phyloP scores from a whole-genome alignment of 805 yeast species.

The Candida nitratophila region DNA sequence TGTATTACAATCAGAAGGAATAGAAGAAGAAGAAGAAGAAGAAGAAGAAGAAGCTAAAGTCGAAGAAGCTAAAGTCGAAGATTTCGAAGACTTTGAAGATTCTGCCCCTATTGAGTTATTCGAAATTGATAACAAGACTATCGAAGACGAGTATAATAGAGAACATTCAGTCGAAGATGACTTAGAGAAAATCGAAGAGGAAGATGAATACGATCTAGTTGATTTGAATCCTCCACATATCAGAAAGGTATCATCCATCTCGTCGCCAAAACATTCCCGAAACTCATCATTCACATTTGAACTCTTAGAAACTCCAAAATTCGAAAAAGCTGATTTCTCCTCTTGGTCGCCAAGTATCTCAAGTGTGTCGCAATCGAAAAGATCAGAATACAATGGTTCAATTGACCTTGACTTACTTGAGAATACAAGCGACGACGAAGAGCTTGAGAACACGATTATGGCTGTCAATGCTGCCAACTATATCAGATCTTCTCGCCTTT shows the following conservation, averaged over 20 bases:
- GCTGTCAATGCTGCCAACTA: slow-evolving; percentile 21
- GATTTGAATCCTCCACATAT: slow-evolving; percentile 5
- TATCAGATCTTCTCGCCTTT: slow-evolving; percentile 18
- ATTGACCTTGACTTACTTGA: slow-evolving; percentile 1
- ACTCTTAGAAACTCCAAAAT: slow-evolving; percentile 13
- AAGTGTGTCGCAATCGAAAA: neutral
- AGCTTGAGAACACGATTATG: slow-evolving; percentile 12
- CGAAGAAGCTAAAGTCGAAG: neutral
- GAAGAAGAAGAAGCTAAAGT: neutral
- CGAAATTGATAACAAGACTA: too few species aligned
- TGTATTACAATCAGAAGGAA: neutral
- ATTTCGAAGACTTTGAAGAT: too few species aligned
- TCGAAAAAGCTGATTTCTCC: slow-evolving; percentile 1
- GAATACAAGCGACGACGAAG: slow-evolving; percentile 6
- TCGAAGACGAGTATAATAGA: too few species aligned
- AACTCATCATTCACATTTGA: slow-evolving; percentile 20
- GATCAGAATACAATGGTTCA: slow-evolving; percentile 1
- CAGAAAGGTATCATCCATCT: slow-evolving; percentile 13
- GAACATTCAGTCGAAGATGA: too few species aligned
- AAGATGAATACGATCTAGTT: neutral
- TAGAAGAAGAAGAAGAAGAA: neutral
- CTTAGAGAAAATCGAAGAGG: neutral
- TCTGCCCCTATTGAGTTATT: too few species aligned
- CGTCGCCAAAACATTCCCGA: slow-evolving; percentile 19
- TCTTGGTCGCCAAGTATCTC: neutral